These are phyloP conservation scores for Claviceps humidiphila DNA, from an alignment of 2,329 filamentous ascomycete genomes.

Conservation along the genomic window DNA sequence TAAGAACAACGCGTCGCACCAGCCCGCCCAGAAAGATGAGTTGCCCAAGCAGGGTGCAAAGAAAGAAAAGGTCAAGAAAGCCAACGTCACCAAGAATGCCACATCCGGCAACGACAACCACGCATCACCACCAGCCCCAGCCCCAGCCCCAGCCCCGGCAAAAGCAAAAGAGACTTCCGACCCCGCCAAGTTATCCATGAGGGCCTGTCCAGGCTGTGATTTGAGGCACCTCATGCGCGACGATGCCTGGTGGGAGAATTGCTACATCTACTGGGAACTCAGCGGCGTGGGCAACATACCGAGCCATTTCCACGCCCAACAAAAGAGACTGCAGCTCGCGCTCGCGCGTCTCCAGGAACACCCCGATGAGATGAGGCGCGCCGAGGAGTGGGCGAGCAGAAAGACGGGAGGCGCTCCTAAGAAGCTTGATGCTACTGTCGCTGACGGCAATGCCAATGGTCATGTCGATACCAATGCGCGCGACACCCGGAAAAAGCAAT, in stretches of 20 bases:
- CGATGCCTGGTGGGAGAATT: slow-evolving; percentile 9
- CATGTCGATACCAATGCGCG: not conserved
- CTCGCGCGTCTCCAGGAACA: slow-evolving; percentile 1
- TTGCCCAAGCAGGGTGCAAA: not conserved
- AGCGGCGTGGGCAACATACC: slow-evolving; percentile 1
- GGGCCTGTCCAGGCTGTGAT: slow-evolving; percentile 5
- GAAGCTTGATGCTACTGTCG: not conserved
- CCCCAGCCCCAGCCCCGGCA: not conserved
- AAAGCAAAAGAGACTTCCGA: slow-evolving; percentile 1
- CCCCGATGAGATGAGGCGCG: slow-evolving; percentile 2
- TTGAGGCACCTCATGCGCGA: slow-evolving; percentile 4
- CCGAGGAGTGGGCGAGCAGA: slow-evolving; percentile 1
- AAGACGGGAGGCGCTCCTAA: not conserved
- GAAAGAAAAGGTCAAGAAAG: not conserved
- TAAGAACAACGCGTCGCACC: no score
- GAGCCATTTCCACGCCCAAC: not conserved
- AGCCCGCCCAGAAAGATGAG: no score
- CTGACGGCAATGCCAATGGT: not conserved
- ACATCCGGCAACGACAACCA: not conserved
- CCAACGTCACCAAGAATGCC: not conserved
- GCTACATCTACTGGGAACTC: slow-evolving; percentile 6
- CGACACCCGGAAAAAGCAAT: no score
- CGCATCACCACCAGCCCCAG: not conserved
- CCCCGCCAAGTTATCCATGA: not conserved
- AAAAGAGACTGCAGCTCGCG: not conserved